Evolutionary conservation across 805 yeast genomes (phyloP).

Genomic region (Yamadazyma olivae): DNA sequence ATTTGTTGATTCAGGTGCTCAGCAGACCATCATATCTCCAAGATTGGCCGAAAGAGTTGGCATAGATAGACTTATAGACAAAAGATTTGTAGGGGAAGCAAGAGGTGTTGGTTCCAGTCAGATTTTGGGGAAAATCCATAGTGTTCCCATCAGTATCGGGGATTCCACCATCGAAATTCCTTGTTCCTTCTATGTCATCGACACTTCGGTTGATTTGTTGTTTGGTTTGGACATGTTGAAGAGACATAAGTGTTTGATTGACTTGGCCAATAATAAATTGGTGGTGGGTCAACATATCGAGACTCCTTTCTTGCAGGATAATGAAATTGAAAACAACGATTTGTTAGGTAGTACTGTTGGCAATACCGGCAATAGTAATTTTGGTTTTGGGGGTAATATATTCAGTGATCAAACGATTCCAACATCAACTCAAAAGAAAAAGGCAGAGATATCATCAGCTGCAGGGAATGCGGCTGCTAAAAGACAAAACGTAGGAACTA

Average conservation of each 20-base stretch:
- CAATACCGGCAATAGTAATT: slow-evolving; percentile 11
- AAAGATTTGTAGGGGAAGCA: slow-evolving; percentile 76
- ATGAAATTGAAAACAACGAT: slow-evolving; percentile 51
- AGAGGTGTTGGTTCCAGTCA: slow-evolving; percentile 84
- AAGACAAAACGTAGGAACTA: slow-evolving; percentile 14
- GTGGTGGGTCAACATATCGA: slow-evolving; percentile 67
- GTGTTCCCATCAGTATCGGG: slow-evolving; percentile 81
- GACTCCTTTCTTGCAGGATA: slow-evolving; percentile 69
- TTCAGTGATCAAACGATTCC: slow-evolving; percentile 14
- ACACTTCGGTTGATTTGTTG: slow-evolving; percentile 68
- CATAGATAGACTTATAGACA: slow-evolving; percentile 71
- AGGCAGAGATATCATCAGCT: slow-evolving; percentile 8
- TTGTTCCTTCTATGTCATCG: slow-evolving; percentile 47
- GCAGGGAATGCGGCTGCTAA: slow-evolving; percentile 20
- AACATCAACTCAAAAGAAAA: slow-evolving; percentile 9
- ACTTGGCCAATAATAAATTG: slow-evolving; percentile 62
- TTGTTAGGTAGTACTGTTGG: slow-evolving; percentile 15
- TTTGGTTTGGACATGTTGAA: slow-evolving; percentile 90
- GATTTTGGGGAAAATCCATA: slow-evolving; percentile 82
- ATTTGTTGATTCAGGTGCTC: slow-evolving; percentile 97
- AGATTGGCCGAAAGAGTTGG: slow-evolving; percentile 71
- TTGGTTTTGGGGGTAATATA: slow-evolving; percentile 35
- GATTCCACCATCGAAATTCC: slow-evolving; percentile 38
- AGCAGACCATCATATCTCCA: slow-evolving; percentile 79
- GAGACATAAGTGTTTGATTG: slow-evolving; percentile 81